These are phyloP conservation scores for Podaxis pistillaris DNA, from an alignment of 768 basidiomycete species.

Conservation along the genomic window DNA sequence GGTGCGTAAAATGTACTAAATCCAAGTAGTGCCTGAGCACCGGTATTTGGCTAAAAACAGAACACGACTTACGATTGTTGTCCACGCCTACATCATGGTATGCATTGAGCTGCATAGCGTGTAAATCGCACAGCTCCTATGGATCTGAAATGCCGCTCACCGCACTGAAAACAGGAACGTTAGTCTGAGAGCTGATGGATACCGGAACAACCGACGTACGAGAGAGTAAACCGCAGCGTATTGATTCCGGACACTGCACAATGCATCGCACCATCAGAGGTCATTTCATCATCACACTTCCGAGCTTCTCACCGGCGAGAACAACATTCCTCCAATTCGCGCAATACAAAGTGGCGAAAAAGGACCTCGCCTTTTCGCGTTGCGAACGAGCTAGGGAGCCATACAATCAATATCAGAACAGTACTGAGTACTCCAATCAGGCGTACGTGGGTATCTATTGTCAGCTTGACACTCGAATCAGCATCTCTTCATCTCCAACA, in stretches of 20 bases:
- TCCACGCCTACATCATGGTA: constrained; percentile 36
- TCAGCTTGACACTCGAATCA: constrained; percentile 25
- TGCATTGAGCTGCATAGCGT: constrained; percentile 28
- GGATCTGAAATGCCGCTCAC: constrained; percentile 17
- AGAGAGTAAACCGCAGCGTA: constrained; percentile 34
- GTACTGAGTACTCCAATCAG: background rate
- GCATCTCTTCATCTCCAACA: background rate
- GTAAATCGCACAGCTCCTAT: background rate
- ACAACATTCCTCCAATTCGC: constrained; percentile 41
- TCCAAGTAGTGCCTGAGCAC: too few relatives aligned
- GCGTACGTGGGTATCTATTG: constrained; percentile 34
- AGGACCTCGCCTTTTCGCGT: constrained; percentile 26
- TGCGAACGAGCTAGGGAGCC: constrained; percentile 21
- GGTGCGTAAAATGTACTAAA: constrained; percentile 20
- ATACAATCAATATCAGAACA: constrained; percentile 18
- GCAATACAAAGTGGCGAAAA: constrained; percentile 36
- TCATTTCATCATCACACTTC: background rate
- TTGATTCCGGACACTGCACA: constrained; percentile 37
- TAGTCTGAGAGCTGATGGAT: background rate
- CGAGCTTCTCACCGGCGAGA: constrained; percentile 29
- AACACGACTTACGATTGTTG: constrained; percentile 21
- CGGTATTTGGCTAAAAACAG: background rate
- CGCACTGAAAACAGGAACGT: constrained; percentile 20
- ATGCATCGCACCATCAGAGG: background rate
- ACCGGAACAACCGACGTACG: constrained; percentile 26